Evolutionary conservation across 1,139 yeast species (phyloP).

Genomic region (Lodderomyces parapsilosis): DNA sequence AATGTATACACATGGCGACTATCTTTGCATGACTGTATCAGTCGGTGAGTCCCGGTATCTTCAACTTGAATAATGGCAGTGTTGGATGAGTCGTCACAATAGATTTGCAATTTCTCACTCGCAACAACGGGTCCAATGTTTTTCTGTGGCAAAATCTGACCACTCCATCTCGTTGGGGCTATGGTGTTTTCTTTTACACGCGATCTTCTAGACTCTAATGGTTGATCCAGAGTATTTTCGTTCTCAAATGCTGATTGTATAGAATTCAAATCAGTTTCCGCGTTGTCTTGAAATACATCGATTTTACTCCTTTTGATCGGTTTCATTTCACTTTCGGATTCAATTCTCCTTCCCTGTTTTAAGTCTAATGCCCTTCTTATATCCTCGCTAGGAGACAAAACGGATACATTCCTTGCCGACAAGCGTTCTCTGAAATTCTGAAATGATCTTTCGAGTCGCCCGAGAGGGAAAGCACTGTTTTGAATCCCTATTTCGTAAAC

Average conservation of each 20-base stretch:
- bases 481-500: slow-evolving; percentile 64
- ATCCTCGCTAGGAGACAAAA: slow-evolving; percentile 9
- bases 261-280: slow-evolving; percentile 24
- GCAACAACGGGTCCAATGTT: neutral
- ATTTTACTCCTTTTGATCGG: slow-evolving; percentile 25
- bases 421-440: slow-evolving; percentile 37
- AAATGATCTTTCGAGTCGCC: slow-evolving; percentile 51
- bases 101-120: slow-evolving; percentile 19
- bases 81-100: slow-evolving; percentile 12
- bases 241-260: slow-evolving; percentile 31
- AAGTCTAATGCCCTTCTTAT: slow-evolving; percentile 22
- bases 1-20: slow-evolving; percentile 34
- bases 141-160: slow-evolving; percentile 53
- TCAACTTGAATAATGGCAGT: neutral
- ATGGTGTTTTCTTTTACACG: slow-evolving; percentile 66
- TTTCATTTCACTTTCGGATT: slow-evolving; percentile 7
- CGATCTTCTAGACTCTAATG: slow-evolving; percentile 43
- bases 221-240: slow-evolving; percentile 26
- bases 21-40: neutral
- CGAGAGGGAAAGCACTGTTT: slow-evolving; percentile 61
- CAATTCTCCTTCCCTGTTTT: slow-evolving; percentile 23
- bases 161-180: slow-evolving; percentile 64
- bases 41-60: neutral
- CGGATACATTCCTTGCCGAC: neutral
- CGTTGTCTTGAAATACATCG: slow-evolving; percentile 28